Evolutionary conservation across 805 yeast genomes (phyloP), one percentile per base, ranked within the genome.

Genomic region (Zygoascus bituminiphila): DNA sequence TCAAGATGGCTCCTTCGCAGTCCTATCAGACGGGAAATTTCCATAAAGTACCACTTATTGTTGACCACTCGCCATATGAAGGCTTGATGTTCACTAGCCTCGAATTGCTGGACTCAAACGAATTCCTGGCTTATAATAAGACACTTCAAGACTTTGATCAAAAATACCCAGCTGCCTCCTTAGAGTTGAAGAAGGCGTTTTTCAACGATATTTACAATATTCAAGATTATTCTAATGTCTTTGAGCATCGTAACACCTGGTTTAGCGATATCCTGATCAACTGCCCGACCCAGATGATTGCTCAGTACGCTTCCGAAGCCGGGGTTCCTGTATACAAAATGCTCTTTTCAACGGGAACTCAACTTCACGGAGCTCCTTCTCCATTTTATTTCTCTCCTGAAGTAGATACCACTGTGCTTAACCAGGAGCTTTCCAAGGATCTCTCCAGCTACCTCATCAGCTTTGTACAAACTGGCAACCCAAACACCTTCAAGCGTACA

Each of bases 271-370:
- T 42, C 19, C 17, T 51, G 21, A 25, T 48, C 44, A 44, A 42
- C 25, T 53, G 56, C 44, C 56, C 56, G 7, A 48, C 53, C 7
- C 23, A 45, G 23, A 22, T 23, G 19, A 38, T 50, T 9, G 51
- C 55, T n/a, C 39, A 49, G 8, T 40, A n/a, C 17, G 44, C 38
- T 5, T 37, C 47, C n/a, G 17, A 31, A 35, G 15, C 41, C 8
- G 49, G 37, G 6, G 44, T 42, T 6, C 37, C 48, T 7, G 50
- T 50, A 5, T 50, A 50, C 44, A 50, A 50, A 41, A 25, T 35
- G 29, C n/a, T 50, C 5, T 50, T 50, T 24, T 26, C 50, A 7
- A 44, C 50, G 2, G 48, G 50, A 12, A 37, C 46, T 2, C 25
- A 15, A 40, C 44, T 35, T 12, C 53, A 50, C 31, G 51, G 51